Conservation (phyloP, 2,329 filamentous ascomycete species). For the Elsinoe necatrix region DNA sequence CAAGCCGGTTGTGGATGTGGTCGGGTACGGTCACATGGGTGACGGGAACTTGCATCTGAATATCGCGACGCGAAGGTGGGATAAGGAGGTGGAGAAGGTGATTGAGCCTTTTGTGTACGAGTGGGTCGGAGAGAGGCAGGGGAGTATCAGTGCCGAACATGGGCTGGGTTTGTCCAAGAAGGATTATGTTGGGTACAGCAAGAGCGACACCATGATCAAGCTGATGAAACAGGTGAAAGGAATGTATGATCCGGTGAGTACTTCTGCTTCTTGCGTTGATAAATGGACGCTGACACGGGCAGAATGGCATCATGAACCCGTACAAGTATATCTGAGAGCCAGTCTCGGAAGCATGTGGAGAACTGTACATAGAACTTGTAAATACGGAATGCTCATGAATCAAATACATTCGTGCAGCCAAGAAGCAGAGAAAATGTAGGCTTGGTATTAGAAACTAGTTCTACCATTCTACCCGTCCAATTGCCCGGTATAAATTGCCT, state of each 20-base stretch:
- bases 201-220: slow-evolving; percentile 74
- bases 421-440: not conserved
- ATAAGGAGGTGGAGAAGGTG: slow-evolving; percentile 74
- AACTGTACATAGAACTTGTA: slow-evolving; percentile 8
- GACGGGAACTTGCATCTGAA: slow-evolving; percentile 95
- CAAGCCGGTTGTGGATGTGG: slow-evolving; percentile 75
- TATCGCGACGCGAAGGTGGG: slow-evolving; percentile 71
- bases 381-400: not conserved
- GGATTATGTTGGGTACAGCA: slow-evolving; percentile 87
- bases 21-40: slow-evolving; percentile 97
- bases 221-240: slow-evolving; percentile 95
- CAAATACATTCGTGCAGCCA: not conserved
- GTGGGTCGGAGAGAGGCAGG: slow-evolving; percentile 81
- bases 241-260: slow-evolving; percentile 82
- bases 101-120: slow-evolving; percentile 96
- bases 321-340: slow-evolving; percentile 74
- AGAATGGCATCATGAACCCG: slow-evolving; percentile 98
- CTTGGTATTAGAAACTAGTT: not conserved
- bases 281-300: slow-evolving; percentile 17
- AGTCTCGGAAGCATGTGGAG: not conserved
- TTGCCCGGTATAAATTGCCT: not conserved
- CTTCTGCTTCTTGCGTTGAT: not conserved
- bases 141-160: slow-evolving; percentile 95
- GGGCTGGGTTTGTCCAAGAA: slow-evolving; percentile 93
- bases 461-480: not conserved